These are phyloP conservation scores for Syzygium oleosum DNA, from an alignment of 345 rosid genomes.

Conservation along the genomic window DNA sequence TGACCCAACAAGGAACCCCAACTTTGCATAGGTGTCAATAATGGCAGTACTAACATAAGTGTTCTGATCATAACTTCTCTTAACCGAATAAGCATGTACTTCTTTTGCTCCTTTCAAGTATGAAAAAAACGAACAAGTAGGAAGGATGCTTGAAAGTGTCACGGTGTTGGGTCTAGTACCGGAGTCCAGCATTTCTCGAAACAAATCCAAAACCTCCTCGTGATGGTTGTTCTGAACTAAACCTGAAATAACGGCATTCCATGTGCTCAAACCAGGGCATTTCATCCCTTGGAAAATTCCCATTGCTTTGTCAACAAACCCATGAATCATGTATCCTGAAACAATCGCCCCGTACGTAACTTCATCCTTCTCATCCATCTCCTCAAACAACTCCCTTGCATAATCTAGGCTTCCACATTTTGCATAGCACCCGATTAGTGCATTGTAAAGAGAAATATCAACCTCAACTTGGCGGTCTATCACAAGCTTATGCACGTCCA, in stretches of 20 bases:
- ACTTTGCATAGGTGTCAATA: constrained; percentile 64
- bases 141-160: constrained; percentile 64
- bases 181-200: constrained; percentile 47
- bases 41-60: constrained; percentile 64
- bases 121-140: constrained; percentile 40
- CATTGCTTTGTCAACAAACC: constrained; percentile 52
- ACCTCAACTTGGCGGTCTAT: constrained; percentile 34
- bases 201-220: constrained; percentile 33
- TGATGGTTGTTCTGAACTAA: constrained; percentile 58
- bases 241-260: constrained; percentile 85
- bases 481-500: constrained; percentile 50
- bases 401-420: constrained; percentile 76
- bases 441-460: constrained; percentile 54
- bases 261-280: constrained; percentile 38
- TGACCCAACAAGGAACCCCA: constrained; percentile 58
- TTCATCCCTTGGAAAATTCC: constrained; percentile 40
- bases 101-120: constrained; percentile 72
- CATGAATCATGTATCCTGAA: constrained; percentile 67
- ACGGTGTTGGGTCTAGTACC: constrained; percentile 54
- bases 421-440: constrained; percentile 64
- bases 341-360: constrained; percentile 58
- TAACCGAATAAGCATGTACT: constrained; percentile 57
- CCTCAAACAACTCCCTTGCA: constrained; percentile 62
- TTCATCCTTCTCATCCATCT: constrained; percentile 58
- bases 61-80: constrained; percentile 33